Evolutionary conservation across 2,329 filamentous ascomycete species (phyloP).

Genomic region (Nemania diffusa): DNA sequence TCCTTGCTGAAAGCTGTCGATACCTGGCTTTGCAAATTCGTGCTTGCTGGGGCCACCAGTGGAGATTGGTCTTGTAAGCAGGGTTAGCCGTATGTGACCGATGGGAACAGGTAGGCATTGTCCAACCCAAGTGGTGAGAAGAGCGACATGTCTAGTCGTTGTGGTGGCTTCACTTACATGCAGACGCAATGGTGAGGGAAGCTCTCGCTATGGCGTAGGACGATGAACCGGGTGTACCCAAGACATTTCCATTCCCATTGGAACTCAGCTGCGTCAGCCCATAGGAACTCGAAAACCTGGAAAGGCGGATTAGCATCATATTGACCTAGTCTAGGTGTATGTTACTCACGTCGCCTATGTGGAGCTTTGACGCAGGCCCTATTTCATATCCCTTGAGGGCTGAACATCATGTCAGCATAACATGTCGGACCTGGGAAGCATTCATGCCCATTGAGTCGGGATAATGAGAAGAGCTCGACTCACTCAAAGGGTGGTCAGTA

Average conservation of each 20-base stretch:
- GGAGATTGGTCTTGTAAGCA: slow-evolving; percentile 48
- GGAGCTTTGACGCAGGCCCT: slow-evolving; percentile 49
- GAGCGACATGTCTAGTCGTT: background rate
- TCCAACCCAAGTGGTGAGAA: slow-evolving; percentile 15
- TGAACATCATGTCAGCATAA: slow-evolving; percentile 32
- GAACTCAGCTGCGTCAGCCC: slow-evolving; percentile 51
- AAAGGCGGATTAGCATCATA: slow-evolving; percentile 24
- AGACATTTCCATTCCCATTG: slow-evolving; percentile 54
- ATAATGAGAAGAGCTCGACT: slow-evolving; percentile 31
- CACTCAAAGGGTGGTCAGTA: slow-evolving; percentile 49
- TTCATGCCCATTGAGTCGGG: background rate
- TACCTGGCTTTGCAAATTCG: slow-evolving; percentile 52
- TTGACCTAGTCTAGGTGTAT: background rate
- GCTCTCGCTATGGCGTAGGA: slow-evolving; percentile 51
- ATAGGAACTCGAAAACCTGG: slow-evolving; percentile 54
- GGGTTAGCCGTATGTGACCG: slow-evolving; percentile 33
- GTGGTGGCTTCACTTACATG: slow-evolving; percentile 48
- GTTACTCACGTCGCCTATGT: slow-evolving; percentile 51
- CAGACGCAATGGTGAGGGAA: slow-evolving; percentile 52
- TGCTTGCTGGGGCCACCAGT: slow-evolving; percentile 47
- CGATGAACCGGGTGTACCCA: slow-evolving; percentile 52
- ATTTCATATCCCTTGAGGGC: slow-evolving; percentile 52
- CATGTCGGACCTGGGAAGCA: background rate
- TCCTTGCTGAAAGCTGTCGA: slow-evolving; percentile 52
- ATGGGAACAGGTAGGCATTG: slow-evolving; percentile 6